Percentiles rank a stretch among this genome's conserved stretches.
Conservation (phyloP, 306 rosid species). For the Trifolium pratense region DNA sequence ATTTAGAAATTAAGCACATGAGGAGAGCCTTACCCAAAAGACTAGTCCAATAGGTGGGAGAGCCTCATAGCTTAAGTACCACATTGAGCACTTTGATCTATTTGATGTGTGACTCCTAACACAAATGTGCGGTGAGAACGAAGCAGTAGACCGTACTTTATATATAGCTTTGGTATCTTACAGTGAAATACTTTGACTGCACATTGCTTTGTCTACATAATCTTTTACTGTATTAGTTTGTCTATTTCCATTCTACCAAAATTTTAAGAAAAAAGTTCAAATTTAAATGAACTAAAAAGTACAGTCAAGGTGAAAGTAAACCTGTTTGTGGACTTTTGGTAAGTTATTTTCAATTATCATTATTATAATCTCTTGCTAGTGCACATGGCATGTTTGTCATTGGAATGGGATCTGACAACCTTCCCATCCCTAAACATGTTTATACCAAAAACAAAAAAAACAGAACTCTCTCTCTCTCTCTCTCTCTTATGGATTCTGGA, state of each 20-base stretch:
- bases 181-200: too few species aligned
- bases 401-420: not conserved
- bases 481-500: conserved; percentile 1
- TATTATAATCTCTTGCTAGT: too few species aligned
- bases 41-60: too few species aligned
- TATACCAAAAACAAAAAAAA: not conserved
- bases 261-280: conserved; percentile 1
- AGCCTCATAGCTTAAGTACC: too few species aligned
- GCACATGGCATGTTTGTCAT: too few species aligned
- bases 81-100: too few species aligned
- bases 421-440: not conserved
- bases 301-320: not conserved
- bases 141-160: not conserved
- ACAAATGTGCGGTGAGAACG: not conserved
- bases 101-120: too few species aligned
- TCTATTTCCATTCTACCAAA: not conserved
- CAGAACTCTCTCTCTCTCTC: not conserved
- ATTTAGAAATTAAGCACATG: too few species aligned
- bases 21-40: too few species aligned
- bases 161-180: too few species aligned
- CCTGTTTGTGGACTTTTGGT: not conserved
- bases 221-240: not conserved
- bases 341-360: not conserved
- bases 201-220: not conserved
- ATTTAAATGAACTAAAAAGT: not conserved